Evolutionary conservation across 2,329 filamentous ascomycete species (phyloP).

Genomic region (Colletotrichum chlorophyti): DNA sequence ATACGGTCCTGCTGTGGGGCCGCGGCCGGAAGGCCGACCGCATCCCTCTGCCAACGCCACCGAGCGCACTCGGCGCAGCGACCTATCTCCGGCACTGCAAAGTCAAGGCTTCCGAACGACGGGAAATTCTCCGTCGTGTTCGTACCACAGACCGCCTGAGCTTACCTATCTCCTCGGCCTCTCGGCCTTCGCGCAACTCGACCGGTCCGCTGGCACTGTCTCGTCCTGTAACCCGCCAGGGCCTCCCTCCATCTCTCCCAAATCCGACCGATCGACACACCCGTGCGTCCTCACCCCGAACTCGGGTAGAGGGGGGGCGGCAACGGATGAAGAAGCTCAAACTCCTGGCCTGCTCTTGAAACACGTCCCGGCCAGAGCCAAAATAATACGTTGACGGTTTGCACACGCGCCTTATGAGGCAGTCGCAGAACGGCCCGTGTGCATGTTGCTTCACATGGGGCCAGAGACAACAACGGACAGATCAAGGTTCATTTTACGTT

Average conservation of each 20-base stretch:
- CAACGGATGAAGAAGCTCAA: constrained; percentile 11
- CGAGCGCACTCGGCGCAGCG: background rate
- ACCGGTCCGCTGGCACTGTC: background rate
- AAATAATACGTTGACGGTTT: background rate
- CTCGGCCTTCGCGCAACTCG: too few relatives aligned
- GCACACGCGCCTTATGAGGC: constrained; percentile 9
- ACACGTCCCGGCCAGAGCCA: constrained; percentile 3
- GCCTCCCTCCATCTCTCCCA: constrained; percentile 1
- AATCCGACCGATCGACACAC: constrained; percentile 6
- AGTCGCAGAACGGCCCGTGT: background rate
- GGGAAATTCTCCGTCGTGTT: background rate
- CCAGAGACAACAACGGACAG: constrained; percentile 7
- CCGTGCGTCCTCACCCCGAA: background rate
- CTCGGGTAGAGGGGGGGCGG: background rate
- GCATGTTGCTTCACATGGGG: too few relatives aligned
- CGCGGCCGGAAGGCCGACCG: too few relatives aligned
- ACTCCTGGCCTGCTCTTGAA: constrained; percentile 19
- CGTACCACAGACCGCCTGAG: too few relatives aligned
- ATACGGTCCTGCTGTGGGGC: too few relatives aligned
- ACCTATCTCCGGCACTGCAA: background rate
- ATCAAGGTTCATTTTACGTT: constrained; percentile 5
- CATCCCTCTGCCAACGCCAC: background rate
- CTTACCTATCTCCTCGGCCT: too few relatives aligned
- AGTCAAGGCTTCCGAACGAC: background rate
- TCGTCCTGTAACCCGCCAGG: background rate